phyloP scores from a whole-genome alignment of 2,329 filamentous ascomycete genomes.

The Alternaria sp. region DNA sequence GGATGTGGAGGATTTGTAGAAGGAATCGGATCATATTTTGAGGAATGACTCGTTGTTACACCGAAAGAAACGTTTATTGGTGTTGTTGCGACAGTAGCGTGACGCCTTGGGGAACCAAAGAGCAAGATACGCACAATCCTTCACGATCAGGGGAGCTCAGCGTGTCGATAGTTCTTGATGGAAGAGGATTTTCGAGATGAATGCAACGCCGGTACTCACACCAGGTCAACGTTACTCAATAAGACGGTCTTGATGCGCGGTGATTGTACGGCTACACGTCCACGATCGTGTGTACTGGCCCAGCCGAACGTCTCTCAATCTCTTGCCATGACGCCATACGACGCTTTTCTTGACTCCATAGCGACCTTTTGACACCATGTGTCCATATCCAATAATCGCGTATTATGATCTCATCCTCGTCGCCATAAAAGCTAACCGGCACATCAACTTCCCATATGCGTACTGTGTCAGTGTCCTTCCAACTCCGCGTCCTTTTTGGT shows the following conservation, averaged over 20 bases:
- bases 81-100: neutral
- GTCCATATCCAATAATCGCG: constrained; percentile 41
- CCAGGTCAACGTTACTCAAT: neutral
- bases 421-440: constrained; percentile 41
- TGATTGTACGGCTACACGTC: neutral
- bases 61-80: neutral
- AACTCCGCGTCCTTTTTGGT: constrained; percentile 30
- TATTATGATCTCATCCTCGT: constrained; percentile 35
- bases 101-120: neutral
- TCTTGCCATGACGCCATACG: constrained; percentile 36
- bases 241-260: neutral
- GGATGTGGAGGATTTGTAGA: constrained; percentile 3
- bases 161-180: neutral
- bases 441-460: constrained; percentile 42
- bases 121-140: neutral
- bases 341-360: constrained; percentile 34
- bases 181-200: neutral
- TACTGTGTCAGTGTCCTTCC: constrained; percentile 33
- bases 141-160: neutral
- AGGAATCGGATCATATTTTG: neutral
- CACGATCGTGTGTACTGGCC: constrained; percentile 22
- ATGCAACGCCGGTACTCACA: neutral
- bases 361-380: constrained; percentile 32
- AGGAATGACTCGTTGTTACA: neutral
- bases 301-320: constrained; percentile 23